Evolutionary conservation across 768 basidiomycete genomes (phyloP).

Genomic region (Xerocomus brunneocitrinus): DNA sequence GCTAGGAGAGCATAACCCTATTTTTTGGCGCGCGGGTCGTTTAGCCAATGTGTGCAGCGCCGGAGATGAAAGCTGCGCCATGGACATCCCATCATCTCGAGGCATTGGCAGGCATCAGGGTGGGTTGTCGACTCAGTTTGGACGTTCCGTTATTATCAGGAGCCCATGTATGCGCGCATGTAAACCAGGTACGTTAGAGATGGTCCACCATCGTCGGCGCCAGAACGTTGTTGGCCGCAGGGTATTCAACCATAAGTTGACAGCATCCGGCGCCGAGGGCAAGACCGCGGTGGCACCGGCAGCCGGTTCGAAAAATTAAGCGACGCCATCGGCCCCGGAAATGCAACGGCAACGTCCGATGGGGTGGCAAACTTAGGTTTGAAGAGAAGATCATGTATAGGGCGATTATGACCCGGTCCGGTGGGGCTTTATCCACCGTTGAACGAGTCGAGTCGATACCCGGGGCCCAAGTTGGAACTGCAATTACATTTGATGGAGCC

Average conservation of each 20-base stretch:
- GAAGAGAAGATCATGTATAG: slow-evolving; percentile 2
- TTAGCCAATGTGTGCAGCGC: slow-evolving; percentile 1
- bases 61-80: slow-evolving; percentile 20
- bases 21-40: slow-evolving; percentile 1
- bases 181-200: background rate
- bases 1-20: background rate
- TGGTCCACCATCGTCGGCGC: background rate
- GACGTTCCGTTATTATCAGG: background rate
- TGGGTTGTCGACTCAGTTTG: background rate
- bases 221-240: background rate
- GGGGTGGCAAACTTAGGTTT: slow-evolving; percentile 7
- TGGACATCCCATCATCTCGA: background rate
- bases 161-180: background rate
- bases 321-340: background rate
- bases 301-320: background rate
- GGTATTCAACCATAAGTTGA: background rate
- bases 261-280: background rate
- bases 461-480: slow-evolving; percentile 1
- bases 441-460: background rate
- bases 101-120: background rate
- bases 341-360: background rate
- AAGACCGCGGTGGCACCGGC: background rate
- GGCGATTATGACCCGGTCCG: background rate
- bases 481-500: slow-evolving; percentile 7
- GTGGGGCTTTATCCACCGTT: background rate